phyloP scores from a whole-genome alignment of 192 early-diverging fungal genomes.

The Coemansia sp. region DNA sequence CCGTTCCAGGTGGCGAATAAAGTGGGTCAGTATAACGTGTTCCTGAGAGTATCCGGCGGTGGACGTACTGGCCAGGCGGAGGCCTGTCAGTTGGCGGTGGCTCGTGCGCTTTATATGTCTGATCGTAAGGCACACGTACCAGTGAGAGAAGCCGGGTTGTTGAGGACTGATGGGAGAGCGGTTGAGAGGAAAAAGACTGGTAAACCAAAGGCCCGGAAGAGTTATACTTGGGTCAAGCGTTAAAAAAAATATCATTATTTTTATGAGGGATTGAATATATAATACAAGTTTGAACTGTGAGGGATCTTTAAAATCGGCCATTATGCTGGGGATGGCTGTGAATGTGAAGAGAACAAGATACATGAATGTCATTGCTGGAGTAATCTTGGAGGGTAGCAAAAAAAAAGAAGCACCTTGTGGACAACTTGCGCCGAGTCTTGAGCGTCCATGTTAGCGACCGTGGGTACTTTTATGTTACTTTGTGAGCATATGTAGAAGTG shows the following conservation, averaged over 20 bases:
- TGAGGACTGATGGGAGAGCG: constrained; percentile 68
- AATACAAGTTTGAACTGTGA: background rate
- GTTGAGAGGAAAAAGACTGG: constrained; percentile 98
- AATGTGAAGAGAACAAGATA: too few species aligned
- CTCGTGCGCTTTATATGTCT: constrained; percentile 69
- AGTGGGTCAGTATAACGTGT: constrained; percentile 87
- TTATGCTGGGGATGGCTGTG: too few species aligned
- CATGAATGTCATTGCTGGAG: too few species aligned
- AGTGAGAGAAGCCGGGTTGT: constrained; percentile 63
- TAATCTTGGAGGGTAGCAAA: too few species aligned
- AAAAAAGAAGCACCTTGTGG: too few species aligned
- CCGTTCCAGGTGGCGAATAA: constrained; percentile 70
- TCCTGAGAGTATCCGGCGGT: constrained; percentile 78
- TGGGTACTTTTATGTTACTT: too few species aligned
- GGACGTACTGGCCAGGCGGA: constrained; percentile 85
- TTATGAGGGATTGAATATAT: background rate
- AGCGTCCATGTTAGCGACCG: too few species aligned
- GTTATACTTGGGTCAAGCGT: constrained; percentile 81
- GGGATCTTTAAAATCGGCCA: too few species aligned
- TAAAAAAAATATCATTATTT: background rate
- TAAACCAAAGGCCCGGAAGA: constrained; percentile 90
- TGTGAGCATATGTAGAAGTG: too few species aligned
- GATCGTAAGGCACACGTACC: constrained; percentile 61
- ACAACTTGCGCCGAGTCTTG: too few species aligned
- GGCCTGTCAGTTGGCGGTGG: constrained; percentile 82